Evolutionary conservation across 176 grass and related monocot genomes (phyloP), one percentile per base, ranked within the genome.

Genomic region (Saccharum officinarum): DNA sequence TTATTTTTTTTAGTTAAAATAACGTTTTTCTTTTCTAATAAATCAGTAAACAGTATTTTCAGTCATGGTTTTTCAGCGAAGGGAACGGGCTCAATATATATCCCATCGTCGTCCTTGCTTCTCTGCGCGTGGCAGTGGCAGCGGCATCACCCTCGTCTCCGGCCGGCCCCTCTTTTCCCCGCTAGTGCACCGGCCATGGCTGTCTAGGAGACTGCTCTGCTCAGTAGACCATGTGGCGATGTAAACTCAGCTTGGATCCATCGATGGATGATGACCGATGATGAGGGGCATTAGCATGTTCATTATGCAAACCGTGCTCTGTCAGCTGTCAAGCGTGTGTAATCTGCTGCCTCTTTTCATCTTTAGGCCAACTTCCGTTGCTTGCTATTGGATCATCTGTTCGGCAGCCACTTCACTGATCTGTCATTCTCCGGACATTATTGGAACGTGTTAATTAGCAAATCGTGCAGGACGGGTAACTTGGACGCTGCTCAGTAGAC

Each of bases 171-270:
- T 30, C 14, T 45, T 80, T 85, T 22, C 12, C 41, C 30, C 1
- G 3, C 20, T 69, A 22, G 46, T 82, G 79, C 71, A 76, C n/a
- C 37, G 18, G 23, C 78, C 85, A 82, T 75, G 36, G 44, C 9
- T 36, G 7, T 0, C 17, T 1, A 22, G 8, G 28, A n/a, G 14
- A 4, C 28, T 28, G 28, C 28, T 28, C 46, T 34, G 28, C 46
- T 31, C 28, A 20, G 28, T 34, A 28, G 3, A 16, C 42, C 26
- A 67, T 14, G 30, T 31, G 13, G 33, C 3, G 25, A 33, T 10
- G 25, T 8, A 10, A 79, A 22, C 40, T 46, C 25, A 65, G 55
- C 55, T 23, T 60, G 20, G 57, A 60, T 60, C 8, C 1, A 10
- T 1, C 8, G 20, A 57, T 59, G 55, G 20, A 57, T 59, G 55